These are phyloP conservation scores for Groenewaldozyma tartarivorans DNA, from an alignment of 805 yeast genomes.

Conservation along the genomic window DNA sequence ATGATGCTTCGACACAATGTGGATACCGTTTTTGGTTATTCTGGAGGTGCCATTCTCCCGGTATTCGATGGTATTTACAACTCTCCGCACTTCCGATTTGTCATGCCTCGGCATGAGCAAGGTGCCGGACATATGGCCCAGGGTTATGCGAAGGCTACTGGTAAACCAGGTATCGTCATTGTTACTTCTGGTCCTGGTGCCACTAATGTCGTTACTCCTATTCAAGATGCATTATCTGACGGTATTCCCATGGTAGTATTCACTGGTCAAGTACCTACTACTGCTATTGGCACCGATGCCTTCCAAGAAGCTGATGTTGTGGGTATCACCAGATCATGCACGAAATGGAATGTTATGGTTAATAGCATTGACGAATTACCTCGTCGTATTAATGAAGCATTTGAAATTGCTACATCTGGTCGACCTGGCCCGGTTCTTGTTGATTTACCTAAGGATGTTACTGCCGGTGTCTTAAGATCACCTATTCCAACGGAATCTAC, in stretches of 20 bases:
- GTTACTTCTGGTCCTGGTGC: constrained; percentile 99
- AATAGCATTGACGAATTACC: constrained; percentile 91
- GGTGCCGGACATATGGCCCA: constrained; percentile 99
- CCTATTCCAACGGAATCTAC: constrained; percentile 88
- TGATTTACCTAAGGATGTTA: constrained; percentile 96
- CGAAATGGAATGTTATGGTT: constrained; percentile 99
- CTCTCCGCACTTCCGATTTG: constrained; percentile 79
- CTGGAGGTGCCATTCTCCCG: constrained; percentile 98
- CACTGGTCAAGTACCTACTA: constrained; percentile 94
- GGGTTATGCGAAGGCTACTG: constrained; percentile 92
- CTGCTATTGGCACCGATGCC: constrained; percentile 95
- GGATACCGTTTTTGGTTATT: constrained; percentile 93
- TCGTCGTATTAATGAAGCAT: constrained; percentile 92
- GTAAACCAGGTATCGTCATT: constrained; percentile 94
- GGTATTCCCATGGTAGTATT: constrained; percentile 96
- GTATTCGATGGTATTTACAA: constrained; percentile 95
- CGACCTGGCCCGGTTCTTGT: constrained; percentile 98
- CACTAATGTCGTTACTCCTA: constrained; percentile 94
- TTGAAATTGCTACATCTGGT: constrained; percentile 91
- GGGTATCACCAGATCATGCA: constrained; percentile 94
- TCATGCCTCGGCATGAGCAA: constrained; percentile 94
- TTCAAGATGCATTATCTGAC: constrained; percentile 95
- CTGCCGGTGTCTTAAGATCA: constrained; percentile 78
- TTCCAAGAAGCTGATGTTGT: constrained; percentile 98
- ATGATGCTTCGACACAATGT: constrained; percentile 97